These are phyloP conservation scores for Fusarium nematophilum DNA, from an alignment of 2,329 filamentous ascomycete species.

Conservation along the genomic window DNA sequence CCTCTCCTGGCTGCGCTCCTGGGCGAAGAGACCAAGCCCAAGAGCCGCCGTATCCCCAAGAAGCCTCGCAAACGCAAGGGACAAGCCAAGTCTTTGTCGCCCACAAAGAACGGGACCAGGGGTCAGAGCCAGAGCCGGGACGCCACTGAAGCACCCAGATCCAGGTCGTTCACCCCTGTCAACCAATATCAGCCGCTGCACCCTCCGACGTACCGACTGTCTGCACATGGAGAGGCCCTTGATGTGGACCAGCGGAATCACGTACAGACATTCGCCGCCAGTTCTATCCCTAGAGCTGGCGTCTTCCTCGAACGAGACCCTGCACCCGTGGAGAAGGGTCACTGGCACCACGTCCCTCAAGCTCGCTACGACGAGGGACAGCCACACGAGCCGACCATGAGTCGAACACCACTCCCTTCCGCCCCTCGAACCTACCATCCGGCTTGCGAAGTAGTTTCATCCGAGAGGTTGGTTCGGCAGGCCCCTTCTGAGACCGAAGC, in stretches of 20 bases:
- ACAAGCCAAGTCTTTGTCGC: not conserved
- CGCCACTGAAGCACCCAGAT: not conserved
- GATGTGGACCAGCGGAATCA: not conserved
- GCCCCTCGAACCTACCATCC: not conserved
- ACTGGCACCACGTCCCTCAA: constrained; percentile 3
- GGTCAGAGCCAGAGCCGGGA: not conserved
- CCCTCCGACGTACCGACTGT: not conserved
- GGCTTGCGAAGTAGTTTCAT: not conserved
- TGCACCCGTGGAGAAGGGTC: not conserved
- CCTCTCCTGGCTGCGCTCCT: constrained; percentile 10
- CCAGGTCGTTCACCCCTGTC: not conserved
- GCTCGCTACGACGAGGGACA: not conserved
- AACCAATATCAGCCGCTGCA: not conserved
- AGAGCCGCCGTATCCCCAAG: constrained; percentile 6
- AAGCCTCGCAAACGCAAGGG: not conserved
- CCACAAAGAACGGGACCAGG: not conserved
- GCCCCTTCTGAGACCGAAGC: not conserved
- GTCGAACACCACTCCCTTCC: not conserved
- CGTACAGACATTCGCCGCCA: not conserved
- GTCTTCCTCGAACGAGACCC: not conserved
- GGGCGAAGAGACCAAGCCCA: constrained; percentile 6
- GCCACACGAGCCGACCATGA: not conserved
- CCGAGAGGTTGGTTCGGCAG: not conserved
- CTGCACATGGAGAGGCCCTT: not conserved
- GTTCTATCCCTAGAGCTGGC: not conserved